These are phyloP conservation scores for Alternaria panax DNA, from an alignment of 2,329 filamentous ascomycete genomes.

Conservation along the genomic window DNA sequence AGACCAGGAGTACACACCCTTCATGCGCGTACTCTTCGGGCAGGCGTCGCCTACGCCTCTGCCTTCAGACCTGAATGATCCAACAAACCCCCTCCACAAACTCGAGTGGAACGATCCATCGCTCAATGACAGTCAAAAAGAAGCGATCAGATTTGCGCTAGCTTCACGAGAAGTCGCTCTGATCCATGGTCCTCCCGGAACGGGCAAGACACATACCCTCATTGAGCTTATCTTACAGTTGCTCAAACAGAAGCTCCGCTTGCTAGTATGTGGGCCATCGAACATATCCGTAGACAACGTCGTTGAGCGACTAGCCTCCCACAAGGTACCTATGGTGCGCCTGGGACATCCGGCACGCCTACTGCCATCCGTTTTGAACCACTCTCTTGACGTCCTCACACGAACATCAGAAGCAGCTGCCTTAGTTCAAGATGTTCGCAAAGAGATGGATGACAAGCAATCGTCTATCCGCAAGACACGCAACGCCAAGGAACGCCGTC, in stretches of 20 bases:
- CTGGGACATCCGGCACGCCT: slow-evolving; percentile 92
- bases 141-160: slow-evolving; percentile 79
- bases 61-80: slow-evolving; percentile 53
- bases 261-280: slow-evolving; percentile 94
- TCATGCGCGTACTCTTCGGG: slow-evolving; percentile 69
- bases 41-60: slow-evolving; percentile 62
- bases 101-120: slow-evolving; percentile 64
- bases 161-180: slow-evolving; percentile 81
- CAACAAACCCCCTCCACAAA: slow-evolving; percentile 50
- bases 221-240: slow-evolving; percentile 96
- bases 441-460: slow-evolving; percentile 93
- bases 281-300: slow-evolving; percentile 99
- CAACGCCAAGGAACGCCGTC: slow-evolving; percentile 77
- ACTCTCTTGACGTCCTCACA: slow-evolving; percentile 90
- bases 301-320: slow-evolving; percentile 84
- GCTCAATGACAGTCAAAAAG: slow-evolving; percentile 68
- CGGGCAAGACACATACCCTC: slow-evolving; percentile 94
- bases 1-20: slow-evolving; percentile 63
- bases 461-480: slow-evolving; percentile 86
- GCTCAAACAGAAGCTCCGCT: slow-evolving; percentile 72
- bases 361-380: slow-evolving; percentile 83
- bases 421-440: slow-evolving; percentile 87
- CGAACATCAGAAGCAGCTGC: slow-evolving; percentile 87
- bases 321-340: slow-evolving; percentile 85
- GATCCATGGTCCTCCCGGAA: slow-evolving; percentile 95